Base-by-base conservation (phyloP, 2,329 filamentous ascomycete species). In the Dactylellina leptospora region DNA sequence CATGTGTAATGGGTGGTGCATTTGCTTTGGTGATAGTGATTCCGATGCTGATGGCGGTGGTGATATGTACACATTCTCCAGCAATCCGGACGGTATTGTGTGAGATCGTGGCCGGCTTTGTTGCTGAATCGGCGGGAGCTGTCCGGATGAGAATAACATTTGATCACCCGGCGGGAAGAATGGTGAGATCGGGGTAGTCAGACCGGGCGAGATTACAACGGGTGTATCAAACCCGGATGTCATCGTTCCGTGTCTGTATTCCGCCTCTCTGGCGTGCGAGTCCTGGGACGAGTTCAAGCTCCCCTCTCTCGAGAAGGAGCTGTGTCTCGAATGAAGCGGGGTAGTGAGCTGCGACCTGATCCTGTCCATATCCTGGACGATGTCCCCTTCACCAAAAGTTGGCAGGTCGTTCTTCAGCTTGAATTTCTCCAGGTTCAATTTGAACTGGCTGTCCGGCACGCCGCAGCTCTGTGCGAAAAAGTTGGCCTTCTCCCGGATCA, bases 361-460 rank as follows among this genome's bases (percentile, higher is more conserved):
- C 84, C 83, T 62, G 85, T 83, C 33, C 85, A 79, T 23, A 82
- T 80, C 36, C 82, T 80, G 30, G 80, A 80, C 42, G 79, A 79
- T 51, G 80, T 76, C 44, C 79, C 79, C 50, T 77, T 78, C 40
- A 80, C 78, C 5, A 81, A 77, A 75, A 82, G 83, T 78, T 44
- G 59, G n/a, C 9, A 89, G 78, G 74, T 85, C 87, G 79, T 96
- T 89, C 81, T 93, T 96, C 78, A 92, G 87, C 82, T 97, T 96
- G 83, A 97, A 97, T 79, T 95, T 96, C 78, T 96, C 92, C 30
- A 97, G 84, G 75, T 91, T 85, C 51, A 86, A 85, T 76, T 89
- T 90, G 62, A 89, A 80, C 53, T 91, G 86, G 74, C 85, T 87
- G 59, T 96, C 91, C 2, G 87, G 85, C 64, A 87, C 87, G 23